These are phyloP conservation scores for Isabelozyma gotoi DNA, from an alignment of 805 yeast species.

Conservation along the genomic window DNA sequence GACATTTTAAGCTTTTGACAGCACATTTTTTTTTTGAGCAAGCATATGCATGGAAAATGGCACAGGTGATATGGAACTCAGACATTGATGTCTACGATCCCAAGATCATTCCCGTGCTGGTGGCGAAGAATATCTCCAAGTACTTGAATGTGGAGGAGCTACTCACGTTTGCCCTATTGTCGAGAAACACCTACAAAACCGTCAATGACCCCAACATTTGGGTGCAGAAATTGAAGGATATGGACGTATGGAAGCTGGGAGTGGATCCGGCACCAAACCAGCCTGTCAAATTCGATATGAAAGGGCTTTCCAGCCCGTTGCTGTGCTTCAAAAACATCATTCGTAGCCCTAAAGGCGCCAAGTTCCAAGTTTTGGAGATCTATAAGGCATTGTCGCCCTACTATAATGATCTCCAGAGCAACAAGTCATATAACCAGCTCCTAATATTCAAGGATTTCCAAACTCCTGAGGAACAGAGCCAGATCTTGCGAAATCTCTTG, in stretches of 20 bases:
- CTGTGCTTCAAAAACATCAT: constrained; percentile 30
- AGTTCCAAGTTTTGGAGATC: constrained; percentile 38
- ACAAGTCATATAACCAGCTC: constrained; percentile 42
- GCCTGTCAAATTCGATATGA: not conserved
- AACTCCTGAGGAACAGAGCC: constrained; percentile 54
- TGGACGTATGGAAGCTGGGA: constrained; percentile 41
- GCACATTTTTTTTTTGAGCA: not conserved
- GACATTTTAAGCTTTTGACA: not conserved
- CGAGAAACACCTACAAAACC: constrained; percentile 36
- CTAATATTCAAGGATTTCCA: constrained; percentile 45
- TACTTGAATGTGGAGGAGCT: constrained; percentile 39
- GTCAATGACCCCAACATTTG: constrained; percentile 41
- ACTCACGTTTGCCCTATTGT: constrained; percentile 35
- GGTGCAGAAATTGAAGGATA: constrained; percentile 31
- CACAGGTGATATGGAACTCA: constrained; percentile 46
- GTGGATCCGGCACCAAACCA: not conserved
- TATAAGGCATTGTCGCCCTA: constrained; percentile 39
- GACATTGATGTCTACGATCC: constrained; percentile 45
- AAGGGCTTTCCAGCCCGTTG: constrained; percentile 25
- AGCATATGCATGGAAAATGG: constrained; percentile 20
- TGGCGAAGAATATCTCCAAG: constrained; percentile 33
- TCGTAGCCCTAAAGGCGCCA: constrained; percentile 30
- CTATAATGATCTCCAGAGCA: constrained; percentile 45
- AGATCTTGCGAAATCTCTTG: constrained; percentile 39
- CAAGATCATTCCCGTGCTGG: constrained; percentile 36